Conservation (phyloP, 169 alveolate genomes). For the Theileria luwenshuni region DNA sequence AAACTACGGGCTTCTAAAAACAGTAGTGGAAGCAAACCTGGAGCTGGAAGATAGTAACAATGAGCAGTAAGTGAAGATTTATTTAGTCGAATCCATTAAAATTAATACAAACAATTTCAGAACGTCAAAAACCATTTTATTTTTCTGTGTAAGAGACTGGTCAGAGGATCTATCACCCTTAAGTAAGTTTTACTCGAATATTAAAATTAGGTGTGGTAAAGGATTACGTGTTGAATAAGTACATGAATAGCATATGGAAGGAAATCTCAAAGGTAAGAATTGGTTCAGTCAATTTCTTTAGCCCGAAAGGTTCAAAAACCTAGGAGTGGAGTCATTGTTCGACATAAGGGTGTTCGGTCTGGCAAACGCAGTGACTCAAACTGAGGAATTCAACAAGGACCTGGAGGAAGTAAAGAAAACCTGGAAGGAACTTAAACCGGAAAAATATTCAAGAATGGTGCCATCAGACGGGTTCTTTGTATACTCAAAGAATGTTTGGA, state of each 20-base stretch:
- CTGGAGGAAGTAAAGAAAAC: slow-evolving; percentile 53
- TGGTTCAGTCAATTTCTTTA: slow-evolving; percentile 12
- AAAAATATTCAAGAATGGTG: slow-evolving; percentile 77
- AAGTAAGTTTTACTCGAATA: slow-evolving; percentile 19
- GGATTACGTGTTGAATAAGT: slow-evolving; percentile 72
- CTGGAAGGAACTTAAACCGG: slow-evolving; percentile 77
- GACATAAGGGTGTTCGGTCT: slow-evolving; percentile 80
- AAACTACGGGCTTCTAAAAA: slow-evolving; percentile 85
- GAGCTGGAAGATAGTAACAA: slow-evolving; percentile 74
- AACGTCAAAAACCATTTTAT: slow-evolving; percentile 37
- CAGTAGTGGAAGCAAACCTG: slow-evolving; percentile 85
- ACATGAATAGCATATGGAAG: slow-evolving; percentile 79
- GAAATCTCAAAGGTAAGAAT: slow-evolving; percentile 75
- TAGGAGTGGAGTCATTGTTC: slow-evolving; percentile 45
- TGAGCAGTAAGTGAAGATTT: slow-evolving; percentile 32
- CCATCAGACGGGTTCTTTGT: slow-evolving; percentile 88
- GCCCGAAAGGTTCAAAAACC: slow-evolving; percentile 53
- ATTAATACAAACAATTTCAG: slow-evolving; percentile 12
- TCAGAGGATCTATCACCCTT: slow-evolving; percentile 76
- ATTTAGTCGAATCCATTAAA: slow-evolving; percentile 8
- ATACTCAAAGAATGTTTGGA: slow-evolving; percentile 74
- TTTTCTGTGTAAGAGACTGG: slow-evolving; percentile 81
- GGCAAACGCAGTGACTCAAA: slow-evolving; percentile 75
- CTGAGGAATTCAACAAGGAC: slow-evolving; percentile 75
- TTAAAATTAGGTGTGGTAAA: slow-evolving; percentile 63